Percentiles rank a stretch among this genome's conserved stretches.
phyloP scores from a whole-genome alignment of 805 yeast species.

The Wickerhamomyces sydowiorum region DNA sequence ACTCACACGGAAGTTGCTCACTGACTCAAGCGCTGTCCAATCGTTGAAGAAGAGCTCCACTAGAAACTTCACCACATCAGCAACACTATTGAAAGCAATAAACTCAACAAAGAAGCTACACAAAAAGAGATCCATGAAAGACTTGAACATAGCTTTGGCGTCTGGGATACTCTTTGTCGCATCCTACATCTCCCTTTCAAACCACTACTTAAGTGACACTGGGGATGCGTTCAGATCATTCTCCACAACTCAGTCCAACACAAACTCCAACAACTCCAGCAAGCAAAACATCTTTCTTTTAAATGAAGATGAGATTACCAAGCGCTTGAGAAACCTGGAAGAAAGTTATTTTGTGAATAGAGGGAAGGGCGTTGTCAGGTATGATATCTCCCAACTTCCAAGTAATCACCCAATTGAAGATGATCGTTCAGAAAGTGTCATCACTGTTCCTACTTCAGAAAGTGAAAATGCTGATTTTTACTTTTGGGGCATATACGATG shows the following conservation, averaged over 20 bases:
- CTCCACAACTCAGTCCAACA: slow-evolving; percentile 16
- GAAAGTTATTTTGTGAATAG: slow-evolving; percentile 77
- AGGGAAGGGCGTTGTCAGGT: slow-evolving; percentile 82
- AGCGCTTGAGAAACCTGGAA: slow-evolving; percentile 63
- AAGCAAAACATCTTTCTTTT: slow-evolving; percentile 53
- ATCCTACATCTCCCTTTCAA: slow-evolving; percentile 20
- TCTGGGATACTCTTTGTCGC: slow-evolving; percentile 23
- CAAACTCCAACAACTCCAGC: slow-evolving; percentile 17
- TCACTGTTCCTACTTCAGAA: slow-evolving; percentile 57
- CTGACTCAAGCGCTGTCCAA: background rate
- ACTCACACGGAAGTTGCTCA: background rate
- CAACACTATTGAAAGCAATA: background rate
- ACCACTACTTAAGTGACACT: slow-evolving; percentile 19
- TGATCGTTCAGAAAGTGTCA: slow-evolving; percentile 78
- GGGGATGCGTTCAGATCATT: slow-evolving; percentile 18
- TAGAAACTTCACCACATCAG: background rate
- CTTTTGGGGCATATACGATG: slow-evolving; percentile 95
- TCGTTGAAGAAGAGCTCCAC: background rate
- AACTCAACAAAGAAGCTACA: slow-evolving; percentile 1
- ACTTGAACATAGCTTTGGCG: slow-evolving; percentile 22
- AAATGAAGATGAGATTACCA: slow-evolving; percentile 66
- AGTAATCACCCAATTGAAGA: slow-evolving; percentile 94
- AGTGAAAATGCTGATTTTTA: slow-evolving; percentile 67
- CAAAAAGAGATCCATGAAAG: slow-evolving; percentile 7
- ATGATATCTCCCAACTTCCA: slow-evolving; percentile 85